Base-by-base conservation (phyloP, 495 filamentous ascomycete species). In the Lasiosphaeris hirsuta region DNA sequence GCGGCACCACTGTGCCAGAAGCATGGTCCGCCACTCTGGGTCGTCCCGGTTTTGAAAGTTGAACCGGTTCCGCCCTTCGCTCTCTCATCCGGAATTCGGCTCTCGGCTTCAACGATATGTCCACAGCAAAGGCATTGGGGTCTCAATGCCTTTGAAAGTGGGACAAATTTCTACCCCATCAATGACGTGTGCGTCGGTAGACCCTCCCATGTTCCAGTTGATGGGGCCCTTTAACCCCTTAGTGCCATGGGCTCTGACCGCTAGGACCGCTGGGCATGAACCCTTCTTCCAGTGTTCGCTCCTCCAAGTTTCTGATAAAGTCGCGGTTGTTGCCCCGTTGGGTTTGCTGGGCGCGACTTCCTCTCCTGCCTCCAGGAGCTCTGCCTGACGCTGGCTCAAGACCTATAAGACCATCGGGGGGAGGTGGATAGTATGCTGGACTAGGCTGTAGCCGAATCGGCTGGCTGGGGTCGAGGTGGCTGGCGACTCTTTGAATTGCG, bases 341-440 rank as follows among this genome's bases (percentile, higher is more conserved):
- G 52, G 82, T 79, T 60, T 81, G 80, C 52, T 80, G 82, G 23
- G 85, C 80, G 63, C 90, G 83, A 58, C 90, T 95, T 17, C 90
- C 87, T 63, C 92, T 84, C 50, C 93, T 79, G 36, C 89, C 80
- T 41, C 23, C 23, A 30, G 23, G 2, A 30, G 87, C 82, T 62
- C 84, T 87, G 60, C 89, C 85, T 10, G 86, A 67, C 9, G 76
- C 73, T 10, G 75, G 71, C 51, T 78, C 80, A 40, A 75, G 62
- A 7, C 75, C 71, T 3, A 63, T 82, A 42, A 88, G 81, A 7
- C 91, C 92, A 59, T 96, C 94, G 2, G 90, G 83, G n/a, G 92
- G 92, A 8, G 94, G 94, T 13, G 94, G 95, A 63, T 97, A 97
- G 71, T 99, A 99, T 7, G 95, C 95, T 2, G 95, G 95, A 57